Evolutionary conservation across 179 eudicot genomes (phyloP).

Genomic region (Beta macrorhiza): DNA sequence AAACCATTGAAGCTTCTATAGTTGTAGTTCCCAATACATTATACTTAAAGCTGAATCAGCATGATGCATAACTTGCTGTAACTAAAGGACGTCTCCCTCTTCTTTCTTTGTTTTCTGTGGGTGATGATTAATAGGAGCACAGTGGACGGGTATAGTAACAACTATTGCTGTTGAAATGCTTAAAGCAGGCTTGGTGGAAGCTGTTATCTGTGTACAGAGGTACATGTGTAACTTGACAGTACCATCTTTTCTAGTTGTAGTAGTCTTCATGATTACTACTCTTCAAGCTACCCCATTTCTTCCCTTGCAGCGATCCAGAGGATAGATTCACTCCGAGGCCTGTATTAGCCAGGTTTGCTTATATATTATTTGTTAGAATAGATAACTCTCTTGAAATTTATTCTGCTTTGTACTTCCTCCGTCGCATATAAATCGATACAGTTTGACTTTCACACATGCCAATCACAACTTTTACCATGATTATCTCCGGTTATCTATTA

Average conservation of each 20-base stretch:
- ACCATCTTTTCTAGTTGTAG: background rate
- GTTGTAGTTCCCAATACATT: background rate
- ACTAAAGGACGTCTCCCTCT: background rate
- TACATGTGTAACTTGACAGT: conserved; percentile 22
- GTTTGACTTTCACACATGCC: no score
- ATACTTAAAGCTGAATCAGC: background rate
- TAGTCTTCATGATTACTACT: conserved; percentile 4
- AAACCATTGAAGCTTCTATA: background rate
- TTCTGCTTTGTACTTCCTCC: background rate
- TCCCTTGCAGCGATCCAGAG: conserved; percentile 73
- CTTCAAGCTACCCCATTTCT: conserved; percentile 20
- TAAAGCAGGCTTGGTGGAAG: conserved; percentile 84
- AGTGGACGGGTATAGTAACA: conserved; percentile 98
- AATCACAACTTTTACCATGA: no score
- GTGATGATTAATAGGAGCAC: conserved; percentile 59
- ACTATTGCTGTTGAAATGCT: conserved; percentile 97
- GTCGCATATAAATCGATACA: no score
- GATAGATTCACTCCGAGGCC: conserved; percentile 84
- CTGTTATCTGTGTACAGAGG: conserved; percentile 98
- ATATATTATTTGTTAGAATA: background rate
- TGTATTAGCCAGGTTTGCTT: conserved; percentile 80
- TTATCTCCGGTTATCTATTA: no score
- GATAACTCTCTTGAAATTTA: background rate
- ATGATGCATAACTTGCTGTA: background rate
- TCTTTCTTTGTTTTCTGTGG: no score